Base-by-base conservation (phyloP, 2,329 filamentous ascomycete species). In the Westerdykella aurantiaca region DNA sequence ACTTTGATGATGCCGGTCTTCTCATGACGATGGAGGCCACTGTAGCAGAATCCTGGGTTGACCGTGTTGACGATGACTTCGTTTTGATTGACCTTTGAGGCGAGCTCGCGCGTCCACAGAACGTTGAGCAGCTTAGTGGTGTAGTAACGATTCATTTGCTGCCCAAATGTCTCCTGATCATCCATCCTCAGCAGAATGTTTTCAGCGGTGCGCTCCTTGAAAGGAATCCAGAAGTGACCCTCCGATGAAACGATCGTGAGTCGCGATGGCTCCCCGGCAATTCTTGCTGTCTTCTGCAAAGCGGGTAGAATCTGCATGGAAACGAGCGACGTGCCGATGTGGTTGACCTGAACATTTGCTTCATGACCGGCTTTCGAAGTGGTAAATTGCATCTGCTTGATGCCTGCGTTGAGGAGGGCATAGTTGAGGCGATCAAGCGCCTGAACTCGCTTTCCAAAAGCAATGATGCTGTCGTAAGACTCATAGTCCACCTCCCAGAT, bases 401-500 rank as follows among this genome's bases (percentile, higher is more conserved):
- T 21, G 13, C 44, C 53, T 1, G 53, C 51, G 23, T 74, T 74
- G 2, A 76, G 57, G 1, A 76, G 49, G 2, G 64, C 72, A 14
- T 72, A 63, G 46, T 78, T 71, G 5, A 78, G 53, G 7, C 60
- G 58, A 5, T 61, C 51, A 1, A 74, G 45, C 31, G 48, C 44
- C 29, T 66, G 60, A 14, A 70, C 60, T 1, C 65, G 62, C 34
- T 58, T 53, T 5, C 62, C 67, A 44, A 78, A 77, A 3, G 48
- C 55, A 39, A 66, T 59, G 14, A 77, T 70, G 29, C 69, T 73
- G 18, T 65, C 57, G 50, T 73, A 75, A 34, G 58, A 69, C 43
- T 58, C 65, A 60, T 76, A 69, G 44, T 77, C 72, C 4, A 78
- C 63, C 12, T 67, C 60, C 64, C 69, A 70, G 39, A 75, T 60